These are phyloP conservation scores for Leccinum barrowsii DNA, from an alignment of 768 basidiomycete genomes.

Conservation along the genomic window DNA sequence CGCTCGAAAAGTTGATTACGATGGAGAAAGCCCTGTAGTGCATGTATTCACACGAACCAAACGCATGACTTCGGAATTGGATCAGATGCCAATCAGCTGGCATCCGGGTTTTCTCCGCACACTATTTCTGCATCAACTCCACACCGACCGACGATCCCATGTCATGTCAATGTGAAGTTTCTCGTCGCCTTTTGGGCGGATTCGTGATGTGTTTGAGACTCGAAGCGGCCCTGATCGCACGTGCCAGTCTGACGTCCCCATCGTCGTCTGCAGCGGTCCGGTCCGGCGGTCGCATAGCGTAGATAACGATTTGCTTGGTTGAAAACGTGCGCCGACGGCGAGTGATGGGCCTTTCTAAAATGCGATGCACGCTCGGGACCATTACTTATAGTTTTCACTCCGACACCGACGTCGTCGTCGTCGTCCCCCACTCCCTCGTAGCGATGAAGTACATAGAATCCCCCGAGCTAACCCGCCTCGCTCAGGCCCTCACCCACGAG, in stretches of 20 bases:
- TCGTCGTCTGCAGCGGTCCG: neutral
- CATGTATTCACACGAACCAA: slow-evolving; percentile 3
- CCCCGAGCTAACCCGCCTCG: slow-evolving; percentile 73
- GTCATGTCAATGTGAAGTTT: neutral
- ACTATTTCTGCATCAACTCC: too few relatives aligned
- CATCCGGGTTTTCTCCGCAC: neutral
- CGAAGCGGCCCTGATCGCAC: neutral
- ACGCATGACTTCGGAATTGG: neutral
- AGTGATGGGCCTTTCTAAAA: slow-evolving; percentile 5
- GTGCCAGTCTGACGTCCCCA: neutral
- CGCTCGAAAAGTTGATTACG: slow-evolving; percentile 43
- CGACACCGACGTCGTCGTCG: neutral
- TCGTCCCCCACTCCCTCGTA: neutral
- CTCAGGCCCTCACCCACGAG: slow-evolving; percentile 77
- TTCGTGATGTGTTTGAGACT: neutral
- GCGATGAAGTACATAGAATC: slow-evolving; percentile 87
- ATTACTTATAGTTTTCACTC: slow-evolving; percentile 18
- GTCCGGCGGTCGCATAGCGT: neutral
- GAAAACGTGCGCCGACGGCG: neutral
- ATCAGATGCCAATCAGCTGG: neutral
- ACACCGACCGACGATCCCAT: neutral
- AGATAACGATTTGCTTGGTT: neutral
- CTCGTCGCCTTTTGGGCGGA: too few relatives aligned
- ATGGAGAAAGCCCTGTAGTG: slow-evolving; percentile 38
- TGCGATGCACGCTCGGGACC: neutral